phyloP scores from a whole-genome alignment of 495 filamentous ascomycete genomes.

The Lineolata rhizophorae region DNA sequence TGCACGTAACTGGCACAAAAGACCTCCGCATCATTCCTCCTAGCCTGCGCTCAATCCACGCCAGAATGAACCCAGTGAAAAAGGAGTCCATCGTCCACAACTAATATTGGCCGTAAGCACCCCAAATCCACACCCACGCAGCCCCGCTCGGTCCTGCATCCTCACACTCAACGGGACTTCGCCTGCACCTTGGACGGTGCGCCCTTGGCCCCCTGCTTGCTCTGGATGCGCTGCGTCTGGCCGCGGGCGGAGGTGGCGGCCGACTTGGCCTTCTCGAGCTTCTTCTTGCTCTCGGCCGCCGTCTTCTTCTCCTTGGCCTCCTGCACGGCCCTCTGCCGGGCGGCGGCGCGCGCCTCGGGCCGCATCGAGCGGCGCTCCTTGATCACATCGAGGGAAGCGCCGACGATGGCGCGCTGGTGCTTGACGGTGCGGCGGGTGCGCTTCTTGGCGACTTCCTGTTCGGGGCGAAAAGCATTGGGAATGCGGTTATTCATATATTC shows the following conservation, averaged over 20 bases:
- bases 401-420: conserved; percentile 95
- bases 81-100: no score
- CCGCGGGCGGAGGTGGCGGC: conserved; percentile 55
- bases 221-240: conserved; percentile 52
- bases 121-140: no score
- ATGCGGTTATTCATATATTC: not conserved
- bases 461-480: not conserved
- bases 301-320: conserved; percentile 95
- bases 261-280: conserved; percentile 96
- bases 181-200: conserved; percentile 66
- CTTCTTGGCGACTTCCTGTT: conserved; percentile 98
- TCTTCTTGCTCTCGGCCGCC: conserved; percentile 72
- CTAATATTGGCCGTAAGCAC: no score
- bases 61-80: no score
- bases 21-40: no score
- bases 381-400: conserved; percentile 96
- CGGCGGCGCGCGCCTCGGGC: conserved; percentile 84
- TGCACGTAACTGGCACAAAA: no score
- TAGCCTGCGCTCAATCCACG: no score
- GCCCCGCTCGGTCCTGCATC: no score
- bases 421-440: conserved; percentile 95
- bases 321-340: conserved; percentile 77
- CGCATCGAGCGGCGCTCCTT: conserved; percentile 91
- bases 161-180: conserved; percentile 80
- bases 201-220: conserved; percentile 95